Percentiles rank a stretch among this genome's conserved stretches.
phyloP scores from a whole-genome alignment of 1,139 yeast genomes.

The Debaryomycetaceae sp. region DNA sequence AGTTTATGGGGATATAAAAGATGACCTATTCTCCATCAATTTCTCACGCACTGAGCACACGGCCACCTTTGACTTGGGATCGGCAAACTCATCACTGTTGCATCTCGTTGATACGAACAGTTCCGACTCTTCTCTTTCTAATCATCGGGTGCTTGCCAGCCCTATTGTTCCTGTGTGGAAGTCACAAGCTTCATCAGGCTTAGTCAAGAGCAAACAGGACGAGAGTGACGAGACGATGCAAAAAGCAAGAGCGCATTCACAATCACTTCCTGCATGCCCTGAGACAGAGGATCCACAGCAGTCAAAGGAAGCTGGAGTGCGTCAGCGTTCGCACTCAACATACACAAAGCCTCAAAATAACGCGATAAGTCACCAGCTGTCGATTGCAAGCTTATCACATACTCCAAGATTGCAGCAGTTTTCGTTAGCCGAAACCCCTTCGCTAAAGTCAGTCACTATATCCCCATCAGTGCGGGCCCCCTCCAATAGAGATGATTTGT shows the following conservation, averaged over 20 bases:
- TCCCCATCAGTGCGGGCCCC: conserved; percentile 31
- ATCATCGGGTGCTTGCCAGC: conserved; percentile 30
- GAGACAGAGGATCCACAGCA: conserved; percentile 5
- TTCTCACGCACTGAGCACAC: conserved; percentile 4
- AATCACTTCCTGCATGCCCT: conserved; percentile 27
- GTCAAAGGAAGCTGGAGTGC: conserved; percentile 3
- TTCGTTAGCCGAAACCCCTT: conserved; percentile 23
- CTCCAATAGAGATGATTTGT: not conserved
- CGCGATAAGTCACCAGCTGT: not conserved
- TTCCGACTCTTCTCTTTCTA: conserved; percentile 13
- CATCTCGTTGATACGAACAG: not conserved
- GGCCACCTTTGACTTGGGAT: conserved; percentile 2
- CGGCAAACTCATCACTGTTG: not conserved
- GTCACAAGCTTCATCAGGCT: conserved; percentile 1
- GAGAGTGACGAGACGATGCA: not conserved
- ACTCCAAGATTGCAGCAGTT: conserved; percentile 12
- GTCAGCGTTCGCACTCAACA: conserved; percentile 27
- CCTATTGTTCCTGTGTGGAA: conserved; percentile 32
- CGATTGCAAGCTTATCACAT: not conserved
- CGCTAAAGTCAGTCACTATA: conserved; percentile 37
- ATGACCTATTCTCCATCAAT: conserved; percentile 9
- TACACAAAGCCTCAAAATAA: conserved; percentile 12
- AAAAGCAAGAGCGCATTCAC: conserved; percentile 30
- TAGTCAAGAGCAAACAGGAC: not conserved
- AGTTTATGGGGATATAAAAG: conserved; percentile 20